Base-by-base conservation (phyloP, 2,329 filamentous ascomycete species). In the Sporothrix schenckii region DNA sequence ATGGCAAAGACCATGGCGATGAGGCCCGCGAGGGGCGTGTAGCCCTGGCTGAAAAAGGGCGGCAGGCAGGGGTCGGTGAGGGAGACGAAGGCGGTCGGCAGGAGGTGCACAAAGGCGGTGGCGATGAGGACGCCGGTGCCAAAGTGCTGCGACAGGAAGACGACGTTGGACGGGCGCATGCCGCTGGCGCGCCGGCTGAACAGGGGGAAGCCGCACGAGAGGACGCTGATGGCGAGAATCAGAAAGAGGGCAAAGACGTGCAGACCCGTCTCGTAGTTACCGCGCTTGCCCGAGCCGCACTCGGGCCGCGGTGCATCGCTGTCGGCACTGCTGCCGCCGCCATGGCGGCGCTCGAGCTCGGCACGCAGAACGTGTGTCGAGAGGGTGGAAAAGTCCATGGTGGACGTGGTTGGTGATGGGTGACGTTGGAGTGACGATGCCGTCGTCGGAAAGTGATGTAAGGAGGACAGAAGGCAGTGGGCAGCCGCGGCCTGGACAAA, bases 61-160 rank as follows among this genome's bases (percentile, higher is more conserved):
- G 93, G 92, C 0, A 97, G 87, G 75, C 90, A 92, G 56, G 89
- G 89, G 73, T 91, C 87, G 74, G 86, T 90, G 24, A 91, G 81
- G 53, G 88, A 89, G 71, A 84, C 79, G 75, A 92, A 92, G 0
- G 90, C 89, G 34, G 87, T 91, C 69, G 88, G 89, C 4, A 91
- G 84, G 14, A 91, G 83, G 80, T 94, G 92, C 34, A 94, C 91
- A 76, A 95, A 95, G 69, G 92, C 92, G 0, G 92, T 95, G 13
- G 92, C 92, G 72, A 95, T 90, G n/a, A 95, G 83, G 24, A 95
- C 92, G 71, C 92, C 92, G 0, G 92, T 95, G 76, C 92, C 91
- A 74, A 92, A 91, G 80, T 93, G 91, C 74, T 91, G 88, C 75
- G 88, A 89, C 73, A 89, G 82, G 77, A 91, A 90, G 73, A 91